phyloP scores from a whole-genome alignment of 306 rosid species.

The Abrus precatorius region DNA sequence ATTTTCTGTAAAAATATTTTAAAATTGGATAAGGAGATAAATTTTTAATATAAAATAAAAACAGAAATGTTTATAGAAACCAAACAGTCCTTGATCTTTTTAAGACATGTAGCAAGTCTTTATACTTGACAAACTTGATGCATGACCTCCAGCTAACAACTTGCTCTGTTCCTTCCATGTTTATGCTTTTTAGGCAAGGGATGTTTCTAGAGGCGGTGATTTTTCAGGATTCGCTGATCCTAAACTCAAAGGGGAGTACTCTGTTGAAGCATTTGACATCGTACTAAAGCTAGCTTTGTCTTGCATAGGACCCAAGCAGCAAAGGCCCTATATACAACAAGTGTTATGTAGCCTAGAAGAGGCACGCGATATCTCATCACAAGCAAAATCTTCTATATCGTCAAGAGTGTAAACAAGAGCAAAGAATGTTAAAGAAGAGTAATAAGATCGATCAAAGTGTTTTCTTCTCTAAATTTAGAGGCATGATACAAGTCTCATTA shows the following conservation, averaged over 20 bases:
- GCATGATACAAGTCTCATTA: slow-evolving; percentile 30
- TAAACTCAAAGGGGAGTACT: slow-evolving; percentile 61
- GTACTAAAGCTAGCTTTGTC: slow-evolving; percentile 64
- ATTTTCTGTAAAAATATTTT: too few relatives aligned
- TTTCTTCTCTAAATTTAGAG: not conserved
- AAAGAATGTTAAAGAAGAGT: not conserved
- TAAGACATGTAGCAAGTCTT: not conserved
- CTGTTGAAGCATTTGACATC: slow-evolving; percentile 63
- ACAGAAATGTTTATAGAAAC: too few relatives aligned
- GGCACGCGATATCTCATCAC: slow-evolving; percentile 56
- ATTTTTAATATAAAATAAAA: too few relatives aligned
- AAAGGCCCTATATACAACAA: slow-evolving; percentile 66
- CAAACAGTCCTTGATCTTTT: too few relatives aligned
- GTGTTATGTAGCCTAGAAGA: slow-evolving; percentile 58
- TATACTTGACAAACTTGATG: not conserved
- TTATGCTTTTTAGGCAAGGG: slow-evolving; percentile 58
- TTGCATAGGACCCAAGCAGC: slow-evolving; percentile 62
- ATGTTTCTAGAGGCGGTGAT: slow-evolving; percentile 52
- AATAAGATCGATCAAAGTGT: not conserved
- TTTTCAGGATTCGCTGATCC: slow-evolving; percentile 66
- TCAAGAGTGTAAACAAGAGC: not conserved
- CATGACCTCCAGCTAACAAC: not conserved
- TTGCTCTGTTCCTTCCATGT: not conserved
- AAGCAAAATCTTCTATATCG: slow-evolving; percentile 26
- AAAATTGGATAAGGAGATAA: too few relatives aligned